phyloP scores from a whole-genome alignment of 129 eudicot species.

The Arctium lappa region DNA sequence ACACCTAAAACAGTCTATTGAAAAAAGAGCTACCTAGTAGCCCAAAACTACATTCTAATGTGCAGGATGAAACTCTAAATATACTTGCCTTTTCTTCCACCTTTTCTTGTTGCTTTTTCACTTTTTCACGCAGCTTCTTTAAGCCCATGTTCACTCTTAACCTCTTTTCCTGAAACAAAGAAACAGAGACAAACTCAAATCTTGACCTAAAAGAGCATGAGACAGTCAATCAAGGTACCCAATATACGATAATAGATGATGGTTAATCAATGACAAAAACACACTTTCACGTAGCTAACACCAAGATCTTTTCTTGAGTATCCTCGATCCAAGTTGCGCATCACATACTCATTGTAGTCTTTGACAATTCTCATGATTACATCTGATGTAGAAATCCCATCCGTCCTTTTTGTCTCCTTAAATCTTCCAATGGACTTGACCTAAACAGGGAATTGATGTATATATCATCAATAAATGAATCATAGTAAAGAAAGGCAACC shows the following conservation, averaged over 20 bases:
- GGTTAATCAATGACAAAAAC: constrained; percentile 6
- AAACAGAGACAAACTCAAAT: constrained; percentile 5
- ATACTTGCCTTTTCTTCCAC: constrained; percentile 72
- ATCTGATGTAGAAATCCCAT: constrained; percentile 96
- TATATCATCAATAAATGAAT: background rate
- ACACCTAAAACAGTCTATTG: background rate
- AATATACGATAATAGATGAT: background rate
- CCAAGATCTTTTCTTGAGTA: constrained; percentile 98
- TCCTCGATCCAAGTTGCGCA: constrained; percentile 97
- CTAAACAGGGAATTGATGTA: constrained; percentile 33
- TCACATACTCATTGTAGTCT: constrained; percentile 92
- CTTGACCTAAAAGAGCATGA: background rate
- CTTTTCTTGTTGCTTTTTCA: constrained; percentile 89
- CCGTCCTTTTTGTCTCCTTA: constrained; percentile 94
- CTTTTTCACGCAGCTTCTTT: constrained; percentile 80
- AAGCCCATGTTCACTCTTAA: constrained; percentile 83
- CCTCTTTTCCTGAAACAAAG: constrained; percentile 70
- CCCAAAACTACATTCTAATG: background rate
- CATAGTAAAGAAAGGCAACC: background rate
- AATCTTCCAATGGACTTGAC: constrained; percentile 86
- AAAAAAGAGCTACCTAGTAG: background rate
- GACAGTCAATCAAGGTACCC: background rate
- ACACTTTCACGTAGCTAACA: constrained; percentile 92
- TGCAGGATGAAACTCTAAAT: background rate
- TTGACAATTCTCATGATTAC: constrained; percentile 92